These are phyloP conservation scores for Xylariaceae sp. DNA, from an alignment of 2,329 filamentous ascomycete species.

Conservation along the genomic window DNA sequence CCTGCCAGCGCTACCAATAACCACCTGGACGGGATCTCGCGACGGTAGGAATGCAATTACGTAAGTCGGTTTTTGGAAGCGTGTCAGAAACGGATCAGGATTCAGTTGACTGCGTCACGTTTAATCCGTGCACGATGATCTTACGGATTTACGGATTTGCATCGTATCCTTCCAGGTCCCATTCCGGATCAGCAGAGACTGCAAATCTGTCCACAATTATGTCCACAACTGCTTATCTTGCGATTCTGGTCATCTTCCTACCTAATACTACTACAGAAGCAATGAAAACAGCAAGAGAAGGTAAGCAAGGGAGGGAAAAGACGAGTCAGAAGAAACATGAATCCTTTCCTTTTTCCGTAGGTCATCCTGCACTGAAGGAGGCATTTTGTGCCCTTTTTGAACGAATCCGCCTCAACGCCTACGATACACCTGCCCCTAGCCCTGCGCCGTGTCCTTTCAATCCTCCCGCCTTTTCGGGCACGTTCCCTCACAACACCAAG, in stretches of 20 bases:
- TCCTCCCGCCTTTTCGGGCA: constrained; percentile 12
- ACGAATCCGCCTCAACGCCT: constrained; percentile 2
- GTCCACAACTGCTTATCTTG: neutral
- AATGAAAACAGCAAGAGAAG: neutral
- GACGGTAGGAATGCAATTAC: too few relatives aligned
- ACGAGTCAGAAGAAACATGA: neutral
- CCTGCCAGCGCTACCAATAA: too few relatives aligned
- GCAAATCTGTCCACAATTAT: too few relatives aligned
- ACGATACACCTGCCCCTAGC: constrained; percentile 8
- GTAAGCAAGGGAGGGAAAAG: neutral
- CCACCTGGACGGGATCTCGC: too few relatives aligned
- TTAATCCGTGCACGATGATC: too few relatives aligned
- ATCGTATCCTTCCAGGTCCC: too few relatives aligned
- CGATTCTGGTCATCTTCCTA: neutral
- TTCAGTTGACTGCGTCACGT: too few relatives aligned
- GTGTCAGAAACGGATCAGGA: too few relatives aligned
- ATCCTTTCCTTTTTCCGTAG: neutral
- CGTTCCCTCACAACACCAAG: constrained; percentile 11
- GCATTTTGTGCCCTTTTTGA: neutral
- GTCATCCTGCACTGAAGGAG: constrained; percentile 1
- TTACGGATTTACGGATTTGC: too few relatives aligned
- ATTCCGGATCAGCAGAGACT: too few relatives aligned
- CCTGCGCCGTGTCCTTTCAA: constrained; percentile 13
- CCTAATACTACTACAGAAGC: too few relatives aligned
- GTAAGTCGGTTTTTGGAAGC: too few relatives aligned